Evolutionary conservation across 148 eudicot genomes (phyloP).

Genomic region (Diospyros kaki): DNA sequence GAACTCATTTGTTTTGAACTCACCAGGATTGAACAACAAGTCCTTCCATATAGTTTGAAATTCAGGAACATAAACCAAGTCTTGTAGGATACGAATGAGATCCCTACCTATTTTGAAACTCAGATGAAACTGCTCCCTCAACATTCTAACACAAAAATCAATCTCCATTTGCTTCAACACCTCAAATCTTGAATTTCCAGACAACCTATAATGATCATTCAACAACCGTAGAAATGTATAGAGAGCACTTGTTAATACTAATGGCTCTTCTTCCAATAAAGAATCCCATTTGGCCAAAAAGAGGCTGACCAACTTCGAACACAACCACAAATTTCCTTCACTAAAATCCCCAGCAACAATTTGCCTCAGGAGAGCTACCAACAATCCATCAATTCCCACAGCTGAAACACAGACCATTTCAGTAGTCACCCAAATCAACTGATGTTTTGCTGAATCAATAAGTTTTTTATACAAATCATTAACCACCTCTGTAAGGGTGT

Average conservation of each 20-base stretch:
- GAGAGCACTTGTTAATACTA: conserved; percentile 57
- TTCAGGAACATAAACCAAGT: conserved; percentile 73
- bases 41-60: conserved; percentile 72
- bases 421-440: conserved; percentile 62
- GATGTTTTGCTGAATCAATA: conserved; percentile 45
- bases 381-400: conserved; percentile 47
- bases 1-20: conserved; percentile 46
- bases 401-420: conserved; percentile 65
- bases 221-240: conserved; percentile 72
- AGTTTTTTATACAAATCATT: conserved; percentile 57
- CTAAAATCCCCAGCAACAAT: conserved; percentile 66
- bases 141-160: conserved; percentile 60
- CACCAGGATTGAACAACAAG: conserved; percentile 52
- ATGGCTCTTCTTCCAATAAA: conserved; percentile 62
- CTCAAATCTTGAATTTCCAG: conserved; percentile 21
- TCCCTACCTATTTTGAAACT: conserved; percentile 84
- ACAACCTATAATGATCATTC: conserved; percentile 59
- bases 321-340: conserved; percentile 81
- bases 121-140: conserved; percentile 71
- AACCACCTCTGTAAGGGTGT: conserved; percentile 44
- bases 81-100: conserved; percentile 79
- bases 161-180: conserved; percentile 62
- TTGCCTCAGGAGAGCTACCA: conserved; percentile 84
- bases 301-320: conserved; percentile 50
- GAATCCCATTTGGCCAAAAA: conserved; percentile 59